These are phyloP conservation scores for Geotrichum siamense DNA, from an alignment of 1,139 yeast species.

Conservation along the genomic window DNA sequence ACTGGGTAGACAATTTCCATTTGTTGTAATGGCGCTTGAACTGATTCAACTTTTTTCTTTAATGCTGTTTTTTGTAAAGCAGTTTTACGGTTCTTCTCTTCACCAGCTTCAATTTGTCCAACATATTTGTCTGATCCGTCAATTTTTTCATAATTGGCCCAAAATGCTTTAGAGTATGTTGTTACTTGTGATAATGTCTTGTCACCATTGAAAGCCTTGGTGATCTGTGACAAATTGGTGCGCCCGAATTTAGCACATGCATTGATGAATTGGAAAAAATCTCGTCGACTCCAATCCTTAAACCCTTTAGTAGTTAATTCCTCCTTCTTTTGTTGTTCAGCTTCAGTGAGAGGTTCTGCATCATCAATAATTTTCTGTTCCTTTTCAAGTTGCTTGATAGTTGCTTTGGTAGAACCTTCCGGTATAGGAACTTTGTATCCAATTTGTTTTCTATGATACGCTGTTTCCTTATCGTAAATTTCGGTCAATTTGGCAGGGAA, in stretches of 20 bases:
- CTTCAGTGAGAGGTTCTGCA: constrained; percentile 69
- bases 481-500: constrained; percentile 59
- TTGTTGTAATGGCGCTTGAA: constrained; percentile 67
- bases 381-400: constrained; percentile 36
- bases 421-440: constrained; percentile 62
- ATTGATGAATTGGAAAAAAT: constrained; percentile 77
- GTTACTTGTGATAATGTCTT: constrained; percentile 64
- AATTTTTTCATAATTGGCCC: constrained; percentile 63
- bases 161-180: constrained; percentile 61
- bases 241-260: constrained; percentile 78
- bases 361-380: constrained; percentile 65
- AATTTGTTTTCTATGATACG: constrained; percentile 64
- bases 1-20: constrained; percentile 76
- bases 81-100: constrained; percentile 62
- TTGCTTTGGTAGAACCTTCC: constrained; percentile 47
- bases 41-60: constrained; percentile 53
- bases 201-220: constrained; percentile 50
- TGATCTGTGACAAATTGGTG: constrained; percentile 50
- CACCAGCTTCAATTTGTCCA: constrained; percentile 83
- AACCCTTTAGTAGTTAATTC: constrained; percentile 59
- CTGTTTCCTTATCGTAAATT: constrained; percentile 69
- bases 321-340: constrained; percentile 60
- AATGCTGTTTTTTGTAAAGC: constrained; percentile 60
- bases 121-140: constrained; percentile 84
- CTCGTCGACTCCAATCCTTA: constrained; percentile 78